Percentiles rank a stretch among this genome's conserved stretches.
phyloP scores from a whole-genome alignment of 169 alveolate genomes.

The Cryptosporidium bovis region DNA sequence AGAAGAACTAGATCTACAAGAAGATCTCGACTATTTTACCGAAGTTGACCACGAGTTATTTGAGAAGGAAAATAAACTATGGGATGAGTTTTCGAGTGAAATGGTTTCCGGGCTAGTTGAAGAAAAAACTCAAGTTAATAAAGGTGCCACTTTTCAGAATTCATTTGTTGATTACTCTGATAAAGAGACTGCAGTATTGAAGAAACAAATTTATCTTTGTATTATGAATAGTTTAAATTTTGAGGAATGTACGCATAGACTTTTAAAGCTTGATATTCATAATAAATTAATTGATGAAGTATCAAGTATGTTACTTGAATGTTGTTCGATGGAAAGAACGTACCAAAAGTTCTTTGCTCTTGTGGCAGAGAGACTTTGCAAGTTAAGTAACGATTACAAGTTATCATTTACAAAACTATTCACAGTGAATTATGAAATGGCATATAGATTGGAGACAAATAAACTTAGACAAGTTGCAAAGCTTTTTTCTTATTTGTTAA shows the following conservation, averaged over 20 bases:
- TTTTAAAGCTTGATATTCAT: conserved; percentile 93
- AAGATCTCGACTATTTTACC: conserved; percentile 90
- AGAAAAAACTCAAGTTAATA: conserved; percentile 51
- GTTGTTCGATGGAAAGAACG: conserved; percentile 98
- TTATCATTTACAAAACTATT: conserved; percentile 91
- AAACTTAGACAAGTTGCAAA: conserved; percentile 96
- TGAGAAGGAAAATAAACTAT: conserved; percentile 90
- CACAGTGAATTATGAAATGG: conserved; percentile 83
- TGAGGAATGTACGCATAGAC: conserved; percentile 98
- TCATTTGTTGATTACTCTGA: conserved; percentile 91
- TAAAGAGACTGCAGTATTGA: conserved; percentile 92
- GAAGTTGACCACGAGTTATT: conserved; percentile 90
- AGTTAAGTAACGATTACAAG: conserved; percentile 90
- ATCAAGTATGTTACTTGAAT: conserved; percentile 96
- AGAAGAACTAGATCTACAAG: conserved; percentile 93
- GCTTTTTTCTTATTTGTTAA: conserved; percentile 95
- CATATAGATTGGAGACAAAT: conserved; percentile 96
- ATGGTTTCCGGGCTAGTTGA: conserved; percentile 90
- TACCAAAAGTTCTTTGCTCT: conserved; percentile 95
- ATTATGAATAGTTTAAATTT: conserved; percentile 96
- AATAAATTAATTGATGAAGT: conserved; percentile 84
- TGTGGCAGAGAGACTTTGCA: conserved; percentile 95
- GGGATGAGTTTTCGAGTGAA: conserved; percentile 92
- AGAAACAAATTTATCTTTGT: conserved; percentile 95
- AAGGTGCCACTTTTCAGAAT: conserved; percentile 84